These are phyloP conservation scores for Austroboletus festivus DNA, from an alignment of 768 basidiomycete species.

Conservation along the genomic window DNA sequence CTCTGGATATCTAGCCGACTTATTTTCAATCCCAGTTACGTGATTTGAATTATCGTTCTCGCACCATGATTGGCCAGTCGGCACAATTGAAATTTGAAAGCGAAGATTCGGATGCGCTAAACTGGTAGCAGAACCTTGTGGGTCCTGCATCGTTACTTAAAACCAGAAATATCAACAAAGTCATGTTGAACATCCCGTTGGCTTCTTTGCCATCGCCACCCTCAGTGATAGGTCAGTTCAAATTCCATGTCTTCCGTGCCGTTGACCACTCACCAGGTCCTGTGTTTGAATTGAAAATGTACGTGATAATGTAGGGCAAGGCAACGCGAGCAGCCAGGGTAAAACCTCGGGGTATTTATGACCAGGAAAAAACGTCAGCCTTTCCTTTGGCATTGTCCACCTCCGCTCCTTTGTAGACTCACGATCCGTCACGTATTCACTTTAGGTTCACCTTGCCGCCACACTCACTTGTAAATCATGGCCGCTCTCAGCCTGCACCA, in stretches of 20 bases:
- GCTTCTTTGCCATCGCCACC: not conserved
- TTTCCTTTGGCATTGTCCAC: slow-evolving; percentile 4
- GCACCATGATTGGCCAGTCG: slow-evolving; percentile 17
- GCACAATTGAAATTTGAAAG: slow-evolving; percentile 6
- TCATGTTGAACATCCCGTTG: slow-evolving; percentile 3
- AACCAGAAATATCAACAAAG: slow-evolving; percentile 15
- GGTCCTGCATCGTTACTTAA: slow-evolving; percentile 2
- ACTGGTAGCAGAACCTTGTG: slow-evolving; percentile 16
- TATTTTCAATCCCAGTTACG: slow-evolving; percentile 25
- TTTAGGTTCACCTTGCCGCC: slow-evolving; percentile 8
- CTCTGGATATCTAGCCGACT: slow-evolving; percentile 26
- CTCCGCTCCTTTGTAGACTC: slow-evolving; percentile 4
- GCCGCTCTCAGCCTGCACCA: slow-evolving; percentile 59
- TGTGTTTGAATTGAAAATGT: slow-evolving; percentile 1
- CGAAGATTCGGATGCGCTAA: slow-evolving; percentile 3
- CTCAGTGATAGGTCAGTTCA: slow-evolving; percentile 11
- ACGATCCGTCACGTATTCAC: slow-evolving; percentile 12
- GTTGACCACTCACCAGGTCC: slow-evolving; percentile 1
- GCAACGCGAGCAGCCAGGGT: not conserved
- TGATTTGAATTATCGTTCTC: slow-evolving; percentile 16
- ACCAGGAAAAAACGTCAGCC: slow-evolving; percentile 10
- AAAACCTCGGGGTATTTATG: slow-evolving; percentile 14
- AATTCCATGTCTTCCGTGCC: not conserved
- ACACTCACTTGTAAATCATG: slow-evolving; percentile 39
- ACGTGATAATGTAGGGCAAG: slow-evolving; percentile 12